phyloP scores from a whole-genome alignment of 208 protist species.

The Tritrichomonas musculus region DNA sequence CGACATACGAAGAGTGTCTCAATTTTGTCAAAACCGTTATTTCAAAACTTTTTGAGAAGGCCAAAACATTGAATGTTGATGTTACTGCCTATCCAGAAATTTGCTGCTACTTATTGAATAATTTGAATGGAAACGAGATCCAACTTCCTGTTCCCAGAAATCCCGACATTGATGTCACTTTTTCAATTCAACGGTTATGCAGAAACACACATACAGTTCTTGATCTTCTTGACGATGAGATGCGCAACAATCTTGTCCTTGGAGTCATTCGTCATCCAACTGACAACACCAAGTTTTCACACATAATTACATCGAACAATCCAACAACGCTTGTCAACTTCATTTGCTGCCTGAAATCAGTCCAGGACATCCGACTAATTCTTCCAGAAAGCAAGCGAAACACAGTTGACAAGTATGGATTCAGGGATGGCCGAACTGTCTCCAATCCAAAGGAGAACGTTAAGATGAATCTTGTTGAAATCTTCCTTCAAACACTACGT shows the following conservation, averaged over 20 bases:
- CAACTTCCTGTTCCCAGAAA: too few species aligned
- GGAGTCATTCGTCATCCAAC: conserved; percentile 5
- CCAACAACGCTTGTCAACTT: background rate
- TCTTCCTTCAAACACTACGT: background rate
- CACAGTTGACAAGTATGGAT: background rate
- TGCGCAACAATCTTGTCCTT: background rate
- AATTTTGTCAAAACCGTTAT: background rate
- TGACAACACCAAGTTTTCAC: background rate
- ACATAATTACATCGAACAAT: background rate
- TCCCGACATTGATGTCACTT: too few species aligned
- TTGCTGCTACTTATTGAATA: background rate
- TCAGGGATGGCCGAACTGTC: background rate
- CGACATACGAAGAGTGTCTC: background rate
- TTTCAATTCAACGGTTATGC: too few species aligned
- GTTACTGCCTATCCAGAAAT: background rate
- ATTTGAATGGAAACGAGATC: too few species aligned
- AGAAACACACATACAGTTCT: too few species aligned
- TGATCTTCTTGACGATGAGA: background rate
- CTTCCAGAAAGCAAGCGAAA: background rate
- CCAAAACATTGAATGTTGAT: too few species aligned
- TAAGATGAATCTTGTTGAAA: background rate
- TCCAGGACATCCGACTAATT: background rate
- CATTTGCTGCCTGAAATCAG: background rate
- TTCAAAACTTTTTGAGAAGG: background rate
- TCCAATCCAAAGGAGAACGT: background rate